phyloP scores from a whole-genome alignment of 345 rosid species.

The Citrus inodora region DNA sequence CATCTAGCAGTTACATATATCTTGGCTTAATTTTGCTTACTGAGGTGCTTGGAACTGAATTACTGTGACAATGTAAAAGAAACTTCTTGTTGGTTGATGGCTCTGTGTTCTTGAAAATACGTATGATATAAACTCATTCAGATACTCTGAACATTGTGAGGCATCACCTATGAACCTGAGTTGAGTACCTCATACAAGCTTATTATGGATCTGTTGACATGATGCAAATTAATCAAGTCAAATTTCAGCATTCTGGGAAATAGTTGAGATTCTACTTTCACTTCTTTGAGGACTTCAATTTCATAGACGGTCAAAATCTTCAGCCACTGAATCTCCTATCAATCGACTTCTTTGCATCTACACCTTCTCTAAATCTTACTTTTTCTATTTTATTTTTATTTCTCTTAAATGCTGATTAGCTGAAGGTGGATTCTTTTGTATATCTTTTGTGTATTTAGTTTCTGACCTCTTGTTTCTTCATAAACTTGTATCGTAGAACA shows the following conservation, averaged over 20 bases:
- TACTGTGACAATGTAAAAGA: not conserved
- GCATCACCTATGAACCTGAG: not conserved
- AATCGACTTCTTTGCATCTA: too few species aligned
- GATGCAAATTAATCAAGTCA: not conserved
- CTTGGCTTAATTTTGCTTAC: not conserved
- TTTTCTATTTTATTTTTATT: too few species aligned
- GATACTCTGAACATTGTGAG: not conserved
- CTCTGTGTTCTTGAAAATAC: not conserved
- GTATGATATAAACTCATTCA: not conserved
- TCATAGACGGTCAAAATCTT: too few species aligned
- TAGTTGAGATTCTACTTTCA: not conserved
- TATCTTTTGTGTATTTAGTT: not conserved
- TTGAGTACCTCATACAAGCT: not conserved
- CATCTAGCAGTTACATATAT: not conserved
- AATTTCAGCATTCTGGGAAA: not conserved
- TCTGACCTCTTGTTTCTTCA: not conserved
- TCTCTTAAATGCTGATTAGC: too few species aligned
- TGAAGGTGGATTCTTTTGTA: not conserved
- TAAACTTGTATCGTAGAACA: too few species aligned
- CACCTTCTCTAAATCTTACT: too few species aligned
- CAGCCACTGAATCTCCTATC: too few species aligned
- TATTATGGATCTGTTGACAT: not conserved
- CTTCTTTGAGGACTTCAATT: not conserved
- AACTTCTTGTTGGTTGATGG: not conserved
- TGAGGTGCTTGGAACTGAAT: not conserved